Base-by-base conservation (phyloP, 1,284 basidiomycete genomes). In the Cutaneotrichosporon sp. region DNA sequence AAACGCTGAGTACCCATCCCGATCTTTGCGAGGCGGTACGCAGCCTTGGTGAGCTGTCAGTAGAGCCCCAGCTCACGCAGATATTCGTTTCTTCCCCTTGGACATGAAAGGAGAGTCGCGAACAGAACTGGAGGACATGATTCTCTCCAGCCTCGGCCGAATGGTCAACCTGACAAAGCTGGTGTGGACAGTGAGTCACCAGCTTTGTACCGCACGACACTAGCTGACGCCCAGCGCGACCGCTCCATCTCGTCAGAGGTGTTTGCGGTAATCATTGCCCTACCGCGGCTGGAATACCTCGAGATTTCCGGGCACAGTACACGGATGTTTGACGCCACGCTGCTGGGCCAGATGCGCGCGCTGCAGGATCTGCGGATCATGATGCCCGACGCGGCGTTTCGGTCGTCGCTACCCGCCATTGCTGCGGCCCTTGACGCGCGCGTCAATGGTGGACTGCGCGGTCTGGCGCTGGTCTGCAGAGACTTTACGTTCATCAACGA, bases 221-320 rank as follows among this genome's bases (percentile, higher is more conserved):
- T 51, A 18, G 52, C 34, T 30, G 26, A 30, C 26, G 5, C 1
- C 4, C 54, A 73, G 73, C 60, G 74, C 12, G 73, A 75, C 56
- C 63, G 63, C 36, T 70, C 68, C 2, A 49, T 74, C 4, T 67
- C 63, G 15, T 61, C 66, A 0, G 42, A 60, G 4, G 47, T 74
- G n/a, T 53, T 73, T 13, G 58, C 60, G 17, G 58, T 40, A 9
- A 63, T 75, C 37, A 56, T 63, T 0, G n/a, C 46, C 2, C 56
- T 71, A 1, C 58, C 52, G 0, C 39, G 58, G 7, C 58, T 75
- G 0, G 54, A 54, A 0, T 59, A 61, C 1, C 59, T 75, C 3
- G 74, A 74, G 56, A 58, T 75, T 4, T 69, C 73, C 1, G 74
- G 74, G 9, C 72, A 72, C 51, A 67, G 67, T 8, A 55, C 64